Evolutionary conservation across 23 red algal genomes (phyloP), one percentile per base, ranked within the genome.

Genomic region (Rhodosorus marinus): DNA sequence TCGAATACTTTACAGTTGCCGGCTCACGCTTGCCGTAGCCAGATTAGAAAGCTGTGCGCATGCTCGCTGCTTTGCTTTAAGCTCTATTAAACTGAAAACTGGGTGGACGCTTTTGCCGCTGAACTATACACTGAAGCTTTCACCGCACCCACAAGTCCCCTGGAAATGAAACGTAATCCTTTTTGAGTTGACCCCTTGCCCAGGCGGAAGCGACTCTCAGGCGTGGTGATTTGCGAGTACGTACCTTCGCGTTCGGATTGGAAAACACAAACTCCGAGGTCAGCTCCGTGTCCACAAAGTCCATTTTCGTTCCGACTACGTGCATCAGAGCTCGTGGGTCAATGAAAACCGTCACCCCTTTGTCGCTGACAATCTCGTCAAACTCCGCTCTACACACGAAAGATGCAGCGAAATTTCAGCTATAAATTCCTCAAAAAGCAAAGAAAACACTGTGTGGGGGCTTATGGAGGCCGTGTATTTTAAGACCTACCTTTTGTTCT

Each of bases 221-320:
- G 29, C 46, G 1, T 27, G 3, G 5, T 3, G 31, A 2, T 54
- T 17, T 33, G 31, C 35, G n/a, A n/a, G n/a, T n/a, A n/a, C n/a
- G n/a, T n/a, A n/a, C n/a, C n/a, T n/a, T 83, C 5, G 69, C 87
- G 35, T 84, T 83, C n/a, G 87, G 87, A 29, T 94, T 94, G 14
- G 65, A 38, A 41, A 94, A 94, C 7, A 94, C 77, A 67, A 94
- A 94, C 57, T 94, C 87, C 21, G 57, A 69, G 26, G 72, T 79
- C 49, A 94, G 46, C 31, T 83, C 78, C 17, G 53, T 77, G 32
- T 94, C 87, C 25, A 83, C 62, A 69, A 59, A 94, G 56, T 94
- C 76, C 87, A 94, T 83, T 35, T 54, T 57, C 2, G 87, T 94
- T 34, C 87, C 87, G 47, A 83, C 70, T 36, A 94, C 74, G 30